A percentile compares a stretch with the other conserved stretches of the same genome.
phyloP scores from a whole-genome alignment of 768 basidiomycete genomes.

The Naganishia vaughanmartiniae region DNA sequence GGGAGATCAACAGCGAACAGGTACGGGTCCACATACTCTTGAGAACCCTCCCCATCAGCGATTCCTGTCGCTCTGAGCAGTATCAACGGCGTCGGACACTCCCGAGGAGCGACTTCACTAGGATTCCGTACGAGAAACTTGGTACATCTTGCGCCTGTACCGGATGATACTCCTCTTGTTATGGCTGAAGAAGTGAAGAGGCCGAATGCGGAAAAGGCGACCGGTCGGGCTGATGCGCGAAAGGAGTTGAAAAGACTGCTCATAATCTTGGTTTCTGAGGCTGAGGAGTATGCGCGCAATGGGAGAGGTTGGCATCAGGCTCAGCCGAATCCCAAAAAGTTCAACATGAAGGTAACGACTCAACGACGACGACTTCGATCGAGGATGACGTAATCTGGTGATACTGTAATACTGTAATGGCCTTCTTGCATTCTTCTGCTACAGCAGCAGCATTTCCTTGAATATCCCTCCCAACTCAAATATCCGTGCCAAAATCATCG shows the following conservation, averaged over 20 bases:
- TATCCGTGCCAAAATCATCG: background rate
- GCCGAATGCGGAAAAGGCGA: slow-evolving; percentile 29
- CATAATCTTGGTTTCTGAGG: background rate
- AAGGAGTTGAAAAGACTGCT: slow-evolving; percentile 22
- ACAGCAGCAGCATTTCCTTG: too few species aligned
- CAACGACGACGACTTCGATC: too few species aligned
- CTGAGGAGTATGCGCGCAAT: background rate
- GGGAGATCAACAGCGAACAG: background rate
- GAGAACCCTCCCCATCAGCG: background rate
- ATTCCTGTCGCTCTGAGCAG: slow-evolving; percentile 40
- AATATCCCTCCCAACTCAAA: too few species aligned
- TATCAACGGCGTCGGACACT: slow-evolving; percentile 45
- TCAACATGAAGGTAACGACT: background rate
- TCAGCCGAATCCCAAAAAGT: background rate
- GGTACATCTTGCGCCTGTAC: slow-evolving; percentile 29
- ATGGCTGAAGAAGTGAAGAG: slow-evolving; percentile 30
- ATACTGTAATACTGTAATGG: too few species aligned
- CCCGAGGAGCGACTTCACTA: slow-evolving; percentile 36
- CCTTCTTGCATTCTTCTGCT: too few species aligned
- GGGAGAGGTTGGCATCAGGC: too few species aligned
- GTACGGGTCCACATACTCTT: slow-evolving; percentile 27
- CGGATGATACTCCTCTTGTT: slow-evolving; percentile 23
- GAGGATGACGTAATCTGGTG: background rate
- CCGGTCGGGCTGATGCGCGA: slow-evolving; percentile 22
- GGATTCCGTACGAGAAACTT: slow-evolving; percentile 40